Percentiles rank a stretch among this genome's conserved stretches.
These are phyloP conservation scores for Echium plantagineum DNA, from an alignment of 257 asterid genomes.

Conservation along the genomic window DNA sequence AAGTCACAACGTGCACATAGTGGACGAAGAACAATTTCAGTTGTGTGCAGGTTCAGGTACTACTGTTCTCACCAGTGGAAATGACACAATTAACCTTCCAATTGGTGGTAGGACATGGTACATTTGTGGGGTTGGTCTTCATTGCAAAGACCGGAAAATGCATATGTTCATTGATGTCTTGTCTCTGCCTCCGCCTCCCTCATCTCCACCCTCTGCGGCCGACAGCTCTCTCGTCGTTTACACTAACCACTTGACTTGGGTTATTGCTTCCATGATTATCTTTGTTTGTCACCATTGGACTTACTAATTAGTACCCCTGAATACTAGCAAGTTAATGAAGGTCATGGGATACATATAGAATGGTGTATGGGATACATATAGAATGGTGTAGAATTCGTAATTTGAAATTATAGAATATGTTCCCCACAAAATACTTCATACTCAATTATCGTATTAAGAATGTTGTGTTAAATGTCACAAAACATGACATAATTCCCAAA, in stretches of 20 bases:
- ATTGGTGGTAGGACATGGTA: slow-evolving; percentile 32
- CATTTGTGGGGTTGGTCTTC: slow-evolving; percentile 22
- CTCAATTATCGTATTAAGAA: no score
- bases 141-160: slow-evolving; percentile 22
- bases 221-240: slow-evolving; percentile 3
- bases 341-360: no score
- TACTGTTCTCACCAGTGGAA: slow-evolving; percentile 11
- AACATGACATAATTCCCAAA: no score
- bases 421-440: no score
- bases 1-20: slow-evolving; percentile 24
- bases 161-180: slow-evolving; percentile 21
- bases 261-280: slow-evolving; percentile 14
- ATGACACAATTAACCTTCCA: slow-evolving; percentile 16
- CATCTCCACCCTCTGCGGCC: background rate
- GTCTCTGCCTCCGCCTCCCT: background rate
- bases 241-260: slow-evolving; percentile 8
- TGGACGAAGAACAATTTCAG: slow-evolving; percentile 17
- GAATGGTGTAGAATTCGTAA: no score
- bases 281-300: background rate
- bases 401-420: no score
- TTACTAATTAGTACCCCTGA: background rate
- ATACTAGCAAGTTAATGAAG: no score
- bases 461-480: no score
- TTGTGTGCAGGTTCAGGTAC: slow-evolving; percentile 9
- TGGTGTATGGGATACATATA: no score